A percentile compares a stretch with the other conserved stretches of the same genome.
Evolutionary conservation across 176 grass and related monocot species (phyloP).

Genomic region (Carex kokanica): DNA sequence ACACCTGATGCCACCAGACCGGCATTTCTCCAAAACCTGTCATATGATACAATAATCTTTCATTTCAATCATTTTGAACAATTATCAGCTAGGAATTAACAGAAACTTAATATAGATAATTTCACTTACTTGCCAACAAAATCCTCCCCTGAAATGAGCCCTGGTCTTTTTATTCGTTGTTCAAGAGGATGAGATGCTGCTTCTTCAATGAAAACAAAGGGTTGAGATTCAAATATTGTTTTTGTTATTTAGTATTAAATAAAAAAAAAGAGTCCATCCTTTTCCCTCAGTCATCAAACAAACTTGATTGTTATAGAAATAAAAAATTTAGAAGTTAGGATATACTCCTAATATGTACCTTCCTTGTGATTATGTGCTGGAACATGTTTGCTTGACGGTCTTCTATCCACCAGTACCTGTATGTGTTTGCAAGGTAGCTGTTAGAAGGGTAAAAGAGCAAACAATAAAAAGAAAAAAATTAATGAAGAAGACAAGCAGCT

Average conservation of each 20-base stretch:
- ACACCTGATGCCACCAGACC: constrained; percentile 82
- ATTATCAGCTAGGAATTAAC: neutral
- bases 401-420: constrained; percentile 79
- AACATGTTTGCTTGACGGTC: constrained; percentile 32
- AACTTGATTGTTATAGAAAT: neutral
- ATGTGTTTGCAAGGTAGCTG: neutral
- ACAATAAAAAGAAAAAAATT: neutral
- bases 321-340: neutral
- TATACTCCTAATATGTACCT: constrained; percentile 38
- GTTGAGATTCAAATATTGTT: neutral
- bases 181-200: constrained; percentile 31
- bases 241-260: neutral
- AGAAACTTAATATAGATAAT: constrained; percentile 27
- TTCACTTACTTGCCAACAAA: constrained; percentile 61
- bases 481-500: neutral
- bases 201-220: constrained; percentile 21
- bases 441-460: neutral
- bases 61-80: neutral
- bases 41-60: constrained; percentile 13
- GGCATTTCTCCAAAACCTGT: constrained; percentile 78
- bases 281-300: neutral
- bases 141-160: constrained; percentile 41
- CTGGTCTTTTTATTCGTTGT: constrained; percentile 34
- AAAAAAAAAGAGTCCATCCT: neutral
- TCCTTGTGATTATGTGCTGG: constrained; percentile 45